Evolutionary conservation across 2,329 filamentous ascomycete genomes (phyloP).

Genomic region (Microcera coccophila): DNA sequence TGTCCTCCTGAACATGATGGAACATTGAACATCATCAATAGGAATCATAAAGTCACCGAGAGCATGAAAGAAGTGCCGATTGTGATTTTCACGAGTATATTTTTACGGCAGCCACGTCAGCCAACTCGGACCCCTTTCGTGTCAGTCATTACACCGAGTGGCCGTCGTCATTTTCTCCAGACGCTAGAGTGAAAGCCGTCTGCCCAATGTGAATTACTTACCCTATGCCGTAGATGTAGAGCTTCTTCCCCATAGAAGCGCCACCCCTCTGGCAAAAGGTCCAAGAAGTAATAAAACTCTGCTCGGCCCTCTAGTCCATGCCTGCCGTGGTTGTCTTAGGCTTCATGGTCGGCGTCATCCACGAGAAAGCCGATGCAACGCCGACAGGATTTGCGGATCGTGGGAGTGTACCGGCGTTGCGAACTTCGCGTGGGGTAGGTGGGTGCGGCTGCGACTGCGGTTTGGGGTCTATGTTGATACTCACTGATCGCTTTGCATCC

Average conservation of each 20-base stretch:
- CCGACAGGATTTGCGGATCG: conserved; percentile 78
- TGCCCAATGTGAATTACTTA: conserved; percentile 13
- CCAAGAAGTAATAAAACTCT: not conserved
- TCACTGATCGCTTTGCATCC: conserved; percentile 52
- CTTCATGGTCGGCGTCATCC: conserved; percentile 63
- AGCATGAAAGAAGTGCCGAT: too few species aligned
- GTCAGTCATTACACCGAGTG: conserved; percentile 12
- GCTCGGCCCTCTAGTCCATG: conserved; percentile 12
- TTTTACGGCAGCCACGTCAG: not conserved
- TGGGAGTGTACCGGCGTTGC: conserved; percentile 41
- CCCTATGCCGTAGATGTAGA: conserved; percentile 14
- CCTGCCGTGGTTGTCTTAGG: conserved; percentile 34
- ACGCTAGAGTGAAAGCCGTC: conserved; percentile 3
- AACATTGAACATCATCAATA: too few species aligned
- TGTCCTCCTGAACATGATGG: too few species aligned
- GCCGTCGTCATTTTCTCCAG: conserved; percentile 12
- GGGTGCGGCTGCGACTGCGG: conserved; percentile 33
- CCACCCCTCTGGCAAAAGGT: conserved; percentile 3
- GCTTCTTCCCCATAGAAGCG: not conserved
- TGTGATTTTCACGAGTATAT: not conserved
- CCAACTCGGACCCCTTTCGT: conserved; percentile 2
- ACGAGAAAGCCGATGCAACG: conserved; percentile 89
- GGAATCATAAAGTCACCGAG: too few species aligned
- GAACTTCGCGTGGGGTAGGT: conserved; percentile 34
- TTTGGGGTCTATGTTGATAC: conserved; percentile 41